Evolutionary conservation across 2,329 filamentous ascomycete species (phyloP).

Genomic region (Hypoxylon sp.): DNA sequence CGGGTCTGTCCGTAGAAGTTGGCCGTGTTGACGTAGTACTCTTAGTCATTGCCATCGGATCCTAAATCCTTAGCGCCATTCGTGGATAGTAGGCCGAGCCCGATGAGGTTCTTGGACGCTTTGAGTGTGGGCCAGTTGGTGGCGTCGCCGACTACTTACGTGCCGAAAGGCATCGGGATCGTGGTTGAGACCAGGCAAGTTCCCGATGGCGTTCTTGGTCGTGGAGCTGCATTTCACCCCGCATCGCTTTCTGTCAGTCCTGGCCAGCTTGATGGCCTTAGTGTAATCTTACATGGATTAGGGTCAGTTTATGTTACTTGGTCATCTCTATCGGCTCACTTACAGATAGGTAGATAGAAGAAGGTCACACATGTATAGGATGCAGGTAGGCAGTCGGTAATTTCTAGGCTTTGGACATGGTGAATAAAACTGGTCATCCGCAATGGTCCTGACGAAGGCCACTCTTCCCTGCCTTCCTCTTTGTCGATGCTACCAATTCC

Average conservation of each 20-base stretch:
- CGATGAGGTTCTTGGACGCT: constrained; percentile 65
- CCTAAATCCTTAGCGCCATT: constrained; percentile 10
- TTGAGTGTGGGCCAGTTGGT: constrained; percentile 70
- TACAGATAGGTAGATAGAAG: neutral
- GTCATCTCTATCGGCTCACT: too few relatives aligned
- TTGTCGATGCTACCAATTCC: neutral
- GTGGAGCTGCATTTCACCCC: constrained; percentile 31
- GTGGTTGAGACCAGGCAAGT: constrained; percentile 27
- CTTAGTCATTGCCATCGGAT: constrained; percentile 48
- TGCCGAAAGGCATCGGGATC: constrained; percentile 74
- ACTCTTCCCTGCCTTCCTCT: neutral
- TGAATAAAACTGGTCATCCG: too few relatives aligned
- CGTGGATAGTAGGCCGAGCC: constrained; percentile 32
- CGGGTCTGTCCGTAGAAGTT: constrained; percentile 67
- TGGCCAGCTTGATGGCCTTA: constrained; percentile 34
- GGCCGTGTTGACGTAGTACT: constrained; percentile 26
- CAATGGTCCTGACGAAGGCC: neutral
- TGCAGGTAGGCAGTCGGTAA: neutral
- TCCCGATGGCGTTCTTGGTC: constrained; percentile 39
- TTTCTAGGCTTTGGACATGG: too few relatives aligned
- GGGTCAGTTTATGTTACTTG: too few relatives aligned
- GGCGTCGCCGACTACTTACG: constrained; percentile 76
- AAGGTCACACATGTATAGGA: neutral
- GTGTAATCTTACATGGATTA: constrained; percentile 24
- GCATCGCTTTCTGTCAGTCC: constrained; percentile 35